Evolutionary conservation across 2,329 filamentous ascomycete species (phyloP).

Genomic region (Rhynchosporium agropyri): DNA sequence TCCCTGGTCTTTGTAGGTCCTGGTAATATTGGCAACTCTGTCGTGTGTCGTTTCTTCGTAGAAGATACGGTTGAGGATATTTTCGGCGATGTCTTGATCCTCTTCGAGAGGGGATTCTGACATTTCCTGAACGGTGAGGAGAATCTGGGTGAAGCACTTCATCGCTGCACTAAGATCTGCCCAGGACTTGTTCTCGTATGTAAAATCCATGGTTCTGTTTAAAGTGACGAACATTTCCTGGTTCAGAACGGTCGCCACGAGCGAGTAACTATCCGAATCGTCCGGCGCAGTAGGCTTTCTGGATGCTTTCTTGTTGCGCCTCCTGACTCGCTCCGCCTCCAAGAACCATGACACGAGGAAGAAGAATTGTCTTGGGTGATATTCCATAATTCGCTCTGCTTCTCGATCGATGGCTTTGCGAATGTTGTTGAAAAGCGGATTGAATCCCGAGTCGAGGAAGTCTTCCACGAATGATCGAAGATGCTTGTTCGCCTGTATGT

Average conservation of each 20-base stretch:
- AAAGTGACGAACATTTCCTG: slow-evolving; percentile 94
- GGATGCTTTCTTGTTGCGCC: slow-evolving; percentile 59
- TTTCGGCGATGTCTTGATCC: slow-evolving; percentile 97
- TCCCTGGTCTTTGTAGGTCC: slow-evolving; percentile 89
- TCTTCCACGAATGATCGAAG: slow-evolving; percentile 85
- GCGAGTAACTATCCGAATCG: slow-evolving; percentile 75
- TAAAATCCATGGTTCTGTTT: slow-evolving; percentile 78
- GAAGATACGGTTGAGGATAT: slow-evolving; percentile 95
- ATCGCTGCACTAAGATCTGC: slow-evolving; percentile 83
- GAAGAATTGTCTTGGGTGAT: slow-evolving; percentile 85
- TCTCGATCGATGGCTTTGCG: slow-evolving; percentile 90
- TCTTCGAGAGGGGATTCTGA: slow-evolving; percentile 79
- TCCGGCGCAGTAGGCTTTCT: slow-evolving; percentile 51
- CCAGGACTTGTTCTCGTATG: slow-evolving; percentile 84
- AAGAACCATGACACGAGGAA: slow-evolving; percentile 94
- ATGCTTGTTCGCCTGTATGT: slow-evolving; percentile 71
- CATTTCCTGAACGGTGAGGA: slow-evolving; percentile 94
- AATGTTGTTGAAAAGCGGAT: slow-evolving; percentile 82
- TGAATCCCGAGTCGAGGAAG: slow-evolving; percentile 94
- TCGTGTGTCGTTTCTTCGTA: slow-evolving; percentile 97
- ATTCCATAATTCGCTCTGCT: slow-evolving; percentile 75
- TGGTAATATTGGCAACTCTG: slow-evolving; percentile 75
- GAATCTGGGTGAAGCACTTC: slow-evolving; percentile 92
- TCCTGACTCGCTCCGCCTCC: slow-evolving; percentile 76
- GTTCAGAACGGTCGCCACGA: slow-evolving; percentile 87